A percentile compares a stretch with the other conserved stretches of the same genome.
Conservation (phyloP, 768 basidiomycete genomes). For the Gyrodon lividus region DNA sequence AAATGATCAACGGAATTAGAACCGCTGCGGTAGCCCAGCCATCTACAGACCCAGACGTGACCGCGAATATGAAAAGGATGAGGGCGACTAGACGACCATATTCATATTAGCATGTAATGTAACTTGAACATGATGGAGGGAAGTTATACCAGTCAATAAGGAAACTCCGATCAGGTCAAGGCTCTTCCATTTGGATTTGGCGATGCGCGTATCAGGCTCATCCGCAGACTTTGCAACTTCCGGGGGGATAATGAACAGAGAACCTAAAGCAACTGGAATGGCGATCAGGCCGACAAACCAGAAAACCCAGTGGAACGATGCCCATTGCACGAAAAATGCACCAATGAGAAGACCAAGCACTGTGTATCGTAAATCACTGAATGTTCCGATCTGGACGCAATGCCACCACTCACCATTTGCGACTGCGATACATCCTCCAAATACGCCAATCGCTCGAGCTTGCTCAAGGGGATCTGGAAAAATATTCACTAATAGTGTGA, state of each 20-base stretch:
- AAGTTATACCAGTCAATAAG: conserved; percentile 34
- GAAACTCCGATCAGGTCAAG: conserved; percentile 42
- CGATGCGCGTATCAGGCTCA: neutral
- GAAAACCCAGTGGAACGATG: conserved; percentile 52
- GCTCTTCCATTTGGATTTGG: conserved; percentile 30
- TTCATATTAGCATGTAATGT: neutral
- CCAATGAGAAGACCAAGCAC: conserved; percentile 45
- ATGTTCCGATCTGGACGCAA: neutral
- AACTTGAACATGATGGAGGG: neutral
- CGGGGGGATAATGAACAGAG: conserved; percentile 37
- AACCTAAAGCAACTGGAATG: conserved; percentile 30
- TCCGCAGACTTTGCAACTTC: conserved; percentile 8
- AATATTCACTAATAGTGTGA: conserved; percentile 47
- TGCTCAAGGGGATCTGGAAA: conserved; percentile 51
- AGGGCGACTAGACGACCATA: conserved; percentile 25
- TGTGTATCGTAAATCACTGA: conserved; percentile 10
- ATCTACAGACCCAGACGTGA: conserved; percentile 41
- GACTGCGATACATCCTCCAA: conserved; percentile 45
- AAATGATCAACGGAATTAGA: conserved; percentile 45
- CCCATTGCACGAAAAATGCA: conserved; percentile 40
- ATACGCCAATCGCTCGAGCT: conserved; percentile 46
- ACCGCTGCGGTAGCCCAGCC: conserved; percentile 48
- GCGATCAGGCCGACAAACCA: conserved; percentile 44
- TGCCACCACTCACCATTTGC: conserved; percentile 37
- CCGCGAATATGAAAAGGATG: conserved; percentile 36